Conservation (phyloP, 2,329 filamentous ascomycete genomes). For the Claviceps purpurea region DNA sequence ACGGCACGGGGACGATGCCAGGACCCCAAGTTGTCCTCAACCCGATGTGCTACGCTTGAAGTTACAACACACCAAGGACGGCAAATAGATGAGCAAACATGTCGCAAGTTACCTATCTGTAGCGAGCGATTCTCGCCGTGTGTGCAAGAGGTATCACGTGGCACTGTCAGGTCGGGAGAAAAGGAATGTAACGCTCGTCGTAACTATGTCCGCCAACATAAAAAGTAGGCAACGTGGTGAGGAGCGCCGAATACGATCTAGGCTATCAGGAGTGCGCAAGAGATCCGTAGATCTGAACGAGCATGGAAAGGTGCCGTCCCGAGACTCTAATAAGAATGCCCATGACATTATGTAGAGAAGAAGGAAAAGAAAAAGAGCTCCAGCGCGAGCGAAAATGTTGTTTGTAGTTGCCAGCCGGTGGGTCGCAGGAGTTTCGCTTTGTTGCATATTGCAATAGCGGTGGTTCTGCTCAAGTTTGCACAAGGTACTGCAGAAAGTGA, state of each 20-base stretch:
- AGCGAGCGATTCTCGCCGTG: background rate
- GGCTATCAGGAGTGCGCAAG: slow-evolving; percentile 97
- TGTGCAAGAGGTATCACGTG: background rate
- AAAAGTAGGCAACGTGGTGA: slow-evolving; percentile 53
- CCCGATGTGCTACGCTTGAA: slow-evolving; percentile 67
- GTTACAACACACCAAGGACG: slow-evolving; percentile 57
- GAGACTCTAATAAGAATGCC: slow-evolving; percentile 99
- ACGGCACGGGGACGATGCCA: slow-evolving; percentile 61
- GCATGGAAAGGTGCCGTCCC: slow-evolving; percentile 78
- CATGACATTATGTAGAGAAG: slow-evolving; percentile 56
- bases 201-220: slow-evolving; percentile 30
- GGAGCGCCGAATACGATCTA: slow-evolving; percentile 66
- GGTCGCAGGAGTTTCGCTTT: slow-evolving; percentile 8
- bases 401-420: background rate
- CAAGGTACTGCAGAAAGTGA: background rate
- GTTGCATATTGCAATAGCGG: slow-evolving; percentile 14
- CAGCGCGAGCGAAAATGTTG: slow-evolving; percentile 12
- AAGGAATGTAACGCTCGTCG: slow-evolving; percentile 33
- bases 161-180: background rate
- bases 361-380: slow-evolving; percentile 15
- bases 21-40: slow-evolving; percentile 75
- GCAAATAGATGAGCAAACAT: slow-evolving; percentile 3
- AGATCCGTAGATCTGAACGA: slow-evolving; percentile 82
- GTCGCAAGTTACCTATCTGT: too few relatives aligned
- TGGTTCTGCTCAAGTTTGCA: background rate